A percentile compares a stretch with the other conserved stretches of the same genome.
phyloP scores from a whole-genome alignment of 2,329 filamentous ascomycete species.

The Aspergillus pseudoterreus region DNA sequence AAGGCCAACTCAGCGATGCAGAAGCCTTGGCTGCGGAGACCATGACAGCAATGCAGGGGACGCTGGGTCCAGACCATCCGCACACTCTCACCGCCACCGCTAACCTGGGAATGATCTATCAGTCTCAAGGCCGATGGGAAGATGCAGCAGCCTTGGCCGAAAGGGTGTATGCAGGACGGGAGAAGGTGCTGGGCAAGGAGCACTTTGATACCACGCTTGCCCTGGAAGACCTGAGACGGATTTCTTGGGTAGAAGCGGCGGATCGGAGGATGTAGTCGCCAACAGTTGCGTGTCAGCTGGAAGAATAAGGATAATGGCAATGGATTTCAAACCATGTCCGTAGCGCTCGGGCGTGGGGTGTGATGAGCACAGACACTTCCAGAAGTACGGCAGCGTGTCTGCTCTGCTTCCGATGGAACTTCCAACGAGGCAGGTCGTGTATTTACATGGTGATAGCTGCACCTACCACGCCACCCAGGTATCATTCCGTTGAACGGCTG shows the following conservation, averaged over 20 bases:
- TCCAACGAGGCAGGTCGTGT: no score
- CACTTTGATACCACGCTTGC: constrained; percentile 5
- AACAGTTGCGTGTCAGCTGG: background rate
- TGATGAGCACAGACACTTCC: no score
- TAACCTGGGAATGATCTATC: constrained; percentile 6
- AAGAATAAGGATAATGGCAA: no score
- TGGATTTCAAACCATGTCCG: no score
- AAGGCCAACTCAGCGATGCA: background rate
- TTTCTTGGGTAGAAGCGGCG: constrained; percentile 5
- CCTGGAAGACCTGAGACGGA: constrained; percentile 6
- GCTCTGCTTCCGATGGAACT: no score
- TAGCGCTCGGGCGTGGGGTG: no score
- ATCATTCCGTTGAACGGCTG: no score
- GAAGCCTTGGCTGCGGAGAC: constrained; percentile 4
- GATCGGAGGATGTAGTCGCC: background rate
- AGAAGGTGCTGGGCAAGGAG: constrained; percentile 4
- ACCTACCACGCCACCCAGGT: no score
- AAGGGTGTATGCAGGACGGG: background rate
- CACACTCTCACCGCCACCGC: constrained; percentile 7
- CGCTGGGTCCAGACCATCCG: constrained; percentile 2
- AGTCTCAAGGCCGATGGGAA: constrained; percentile 8
- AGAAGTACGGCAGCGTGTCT: no score
- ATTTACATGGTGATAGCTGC: no score
- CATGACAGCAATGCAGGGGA: constrained; percentile 6
- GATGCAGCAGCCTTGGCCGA: constrained; percentile 6